These are phyloP conservation scores for Exophiala sp. DNA, from an alignment of 2,329 filamentous ascomycete species.

Conservation along the genomic window DNA sequence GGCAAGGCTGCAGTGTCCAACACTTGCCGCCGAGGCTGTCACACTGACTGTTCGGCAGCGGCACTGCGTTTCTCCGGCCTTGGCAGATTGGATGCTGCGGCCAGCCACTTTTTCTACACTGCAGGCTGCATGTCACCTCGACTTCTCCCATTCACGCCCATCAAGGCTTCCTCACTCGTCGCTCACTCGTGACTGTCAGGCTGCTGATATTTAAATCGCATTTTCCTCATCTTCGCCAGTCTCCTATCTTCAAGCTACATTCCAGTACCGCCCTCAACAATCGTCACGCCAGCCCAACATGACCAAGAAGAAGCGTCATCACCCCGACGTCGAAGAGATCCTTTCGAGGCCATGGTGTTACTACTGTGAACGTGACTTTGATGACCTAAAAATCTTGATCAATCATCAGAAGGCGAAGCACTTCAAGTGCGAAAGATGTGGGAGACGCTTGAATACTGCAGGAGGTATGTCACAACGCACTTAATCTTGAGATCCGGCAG, in stretches of 20 bases:
- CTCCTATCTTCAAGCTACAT: too few species aligned
- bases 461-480: slow-evolving; percentile 61
- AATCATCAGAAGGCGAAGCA: slow-evolving; percentile 99
- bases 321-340: slow-evolving; percentile 81
- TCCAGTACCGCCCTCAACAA: background rate
- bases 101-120: slow-evolving; percentile 6
- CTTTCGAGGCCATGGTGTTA: slow-evolving; percentile 91
- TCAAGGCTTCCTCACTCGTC: too few species aligned
- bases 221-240: background rate
- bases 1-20: background rate
- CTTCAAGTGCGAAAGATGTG: slow-evolving; percentile 93
- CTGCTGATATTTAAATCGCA: too few species aligned
- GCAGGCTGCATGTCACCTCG: background rate
- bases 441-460: slow-evolving; percentile 81
- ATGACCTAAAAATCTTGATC: slow-evolving; percentile 92
- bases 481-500: background rate
- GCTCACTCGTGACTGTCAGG: too few species aligned
- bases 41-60: background rate
- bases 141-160: background rate
- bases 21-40: background rate
- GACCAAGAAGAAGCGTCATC: slow-evolving; percentile 85
- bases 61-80: slow-evolving; percentile 5
- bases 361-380: slow-evolving; percentile 98
- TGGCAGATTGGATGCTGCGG: slow-evolving; percentile 1
- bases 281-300: slow-evolving; percentile 43